Conservation (phyloP, 768 basidiomycete species). For the Russula sp. region DNA sequence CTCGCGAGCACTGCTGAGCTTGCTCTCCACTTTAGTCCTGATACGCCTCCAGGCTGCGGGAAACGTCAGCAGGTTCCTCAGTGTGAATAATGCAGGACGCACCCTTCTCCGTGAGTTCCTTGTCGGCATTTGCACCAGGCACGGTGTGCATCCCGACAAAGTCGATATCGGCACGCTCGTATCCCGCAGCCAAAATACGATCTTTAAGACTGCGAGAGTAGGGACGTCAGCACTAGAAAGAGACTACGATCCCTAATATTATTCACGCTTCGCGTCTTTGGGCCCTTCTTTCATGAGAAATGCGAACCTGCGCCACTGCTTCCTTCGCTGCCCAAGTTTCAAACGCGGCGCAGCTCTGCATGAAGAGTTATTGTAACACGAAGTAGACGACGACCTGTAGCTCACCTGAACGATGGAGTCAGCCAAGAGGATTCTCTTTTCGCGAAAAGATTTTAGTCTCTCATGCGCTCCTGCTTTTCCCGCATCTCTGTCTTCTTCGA, state of each 20-base stretch:
- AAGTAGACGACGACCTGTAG: neutral
- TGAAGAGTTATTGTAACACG: neutral
- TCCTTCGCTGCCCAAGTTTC: constrained; percentile 19
- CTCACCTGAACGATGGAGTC: constrained; percentile 20
- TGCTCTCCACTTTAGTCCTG: constrained; percentile 13
- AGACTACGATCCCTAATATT: neutral
- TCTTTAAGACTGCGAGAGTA: constrained; percentile 7
- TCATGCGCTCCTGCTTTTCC: constrained; percentile 22
- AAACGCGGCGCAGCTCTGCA: constrained; percentile 19
- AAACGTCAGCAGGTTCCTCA: neutral
- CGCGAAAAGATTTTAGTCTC: constrained; percentile 20
- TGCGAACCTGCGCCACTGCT: neutral
- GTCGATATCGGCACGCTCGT: constrained; percentile 17
- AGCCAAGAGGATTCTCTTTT: constrained; percentile 18
- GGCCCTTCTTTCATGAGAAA: neutral
- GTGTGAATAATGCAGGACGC: neutral
- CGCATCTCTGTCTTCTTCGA: constrained; percentile 14
- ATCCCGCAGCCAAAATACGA: constrained; percentile 17
- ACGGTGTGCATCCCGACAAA: neutral
- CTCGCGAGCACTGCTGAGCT: constrained; percentile 8
- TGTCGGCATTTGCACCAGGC: constrained; percentile 19
- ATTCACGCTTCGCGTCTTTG: constrained; percentile 20
- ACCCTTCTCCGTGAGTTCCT: constrained; percentile 22
- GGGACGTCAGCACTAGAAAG: neutral
- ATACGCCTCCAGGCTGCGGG: constrained; percentile 24